These are phyloP conservation scores for Furcasterigmium furcatum DNA, from an alignment of 2,329 filamentous ascomycete genomes.

Conservation along the genomic window DNA sequence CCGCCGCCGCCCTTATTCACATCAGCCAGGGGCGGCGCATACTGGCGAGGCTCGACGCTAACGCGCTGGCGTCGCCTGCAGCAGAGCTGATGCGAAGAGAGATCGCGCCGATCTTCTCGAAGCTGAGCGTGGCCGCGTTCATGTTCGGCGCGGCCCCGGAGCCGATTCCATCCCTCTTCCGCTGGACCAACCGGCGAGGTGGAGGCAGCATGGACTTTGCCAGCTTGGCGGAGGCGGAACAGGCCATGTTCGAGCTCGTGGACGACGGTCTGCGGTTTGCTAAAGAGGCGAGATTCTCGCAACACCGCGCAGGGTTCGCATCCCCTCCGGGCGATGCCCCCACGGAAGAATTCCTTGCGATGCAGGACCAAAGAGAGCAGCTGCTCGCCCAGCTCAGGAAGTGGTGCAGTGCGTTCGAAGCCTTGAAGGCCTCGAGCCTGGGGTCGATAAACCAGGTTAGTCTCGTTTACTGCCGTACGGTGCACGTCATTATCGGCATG, in stretches of 20 bases:
- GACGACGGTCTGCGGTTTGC: conserved; percentile 35
- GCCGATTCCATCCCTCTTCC: conserved; percentile 30
- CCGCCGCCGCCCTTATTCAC: conserved; percentile 39
- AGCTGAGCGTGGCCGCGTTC: conserved; percentile 35
- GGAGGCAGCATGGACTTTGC: conserved; percentile 21
- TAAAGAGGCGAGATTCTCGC: conserved; percentile 17
- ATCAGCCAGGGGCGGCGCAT: conserved; percentile 39
- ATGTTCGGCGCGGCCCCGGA: conserved; percentile 32
- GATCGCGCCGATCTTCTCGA: conserved; percentile 38
- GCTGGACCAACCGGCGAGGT: conserved; percentile 23
- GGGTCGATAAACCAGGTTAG: conserved; percentile 21
- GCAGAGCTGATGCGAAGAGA: conserved; percentile 33
- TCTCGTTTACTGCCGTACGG: conserved; percentile 30
- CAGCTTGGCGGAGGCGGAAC: conserved; percentile 24
- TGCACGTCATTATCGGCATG: conserved; percentile 27
- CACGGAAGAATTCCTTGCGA: conserved; percentile 14
- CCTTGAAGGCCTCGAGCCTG: conserved; percentile 19
- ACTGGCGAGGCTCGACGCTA: conserved; percentile 19
- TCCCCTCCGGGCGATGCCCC: conserved; percentile 14
- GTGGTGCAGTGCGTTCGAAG: conserved; percentile 26
- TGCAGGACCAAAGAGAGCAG: conserved; percentile 23
- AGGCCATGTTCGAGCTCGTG: conserved; percentile 30
- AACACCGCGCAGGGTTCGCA: conserved; percentile 11
- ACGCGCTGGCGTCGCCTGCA: conserved; percentile 14
- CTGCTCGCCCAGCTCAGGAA: conserved; percentile 21